phyloP scores from a whole-genome alignment of 1,139 yeast species.

The Scheffersomyces lignicola region DNA sequence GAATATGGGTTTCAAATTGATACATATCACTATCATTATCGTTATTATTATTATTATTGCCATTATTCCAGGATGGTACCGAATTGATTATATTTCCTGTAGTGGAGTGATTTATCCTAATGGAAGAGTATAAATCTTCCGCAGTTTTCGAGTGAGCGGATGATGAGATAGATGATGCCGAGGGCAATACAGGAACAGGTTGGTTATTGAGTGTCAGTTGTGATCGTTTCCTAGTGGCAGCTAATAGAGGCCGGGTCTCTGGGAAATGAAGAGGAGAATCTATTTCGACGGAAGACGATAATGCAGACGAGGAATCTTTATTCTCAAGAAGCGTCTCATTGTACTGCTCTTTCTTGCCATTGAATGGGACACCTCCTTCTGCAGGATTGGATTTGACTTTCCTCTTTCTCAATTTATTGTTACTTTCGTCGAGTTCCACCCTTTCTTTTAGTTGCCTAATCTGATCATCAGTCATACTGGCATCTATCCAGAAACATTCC shows the following conservation, averaged over 20 bases:
- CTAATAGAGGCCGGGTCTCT: too few relatives aligned
- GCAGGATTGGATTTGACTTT: conserved; percentile 21
- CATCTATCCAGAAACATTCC: conserved; percentile 48
- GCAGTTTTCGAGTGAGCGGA: not conserved
- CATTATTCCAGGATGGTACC: not conserved
- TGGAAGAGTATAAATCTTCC: conserved; percentile 3
- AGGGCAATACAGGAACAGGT: not conserved
- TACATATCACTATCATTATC: not conserved
- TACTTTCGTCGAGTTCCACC: conserved; percentile 33
- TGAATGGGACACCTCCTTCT: too few relatives aligned
- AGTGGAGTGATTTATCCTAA: not conserved
- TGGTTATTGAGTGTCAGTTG: too few relatives aligned
- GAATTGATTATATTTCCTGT: not conserved
- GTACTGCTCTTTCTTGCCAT: too few relatives aligned
- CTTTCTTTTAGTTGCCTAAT: conserved; percentile 21
- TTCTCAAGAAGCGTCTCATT: too few relatives aligned
- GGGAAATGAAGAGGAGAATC: too few relatives aligned
- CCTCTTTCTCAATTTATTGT: conserved; percentile 34
- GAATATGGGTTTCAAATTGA: conserved; percentile 5
- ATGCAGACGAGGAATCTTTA: too few relatives aligned
- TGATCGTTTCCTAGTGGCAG: too few relatives aligned
- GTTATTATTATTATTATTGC: not conserved
- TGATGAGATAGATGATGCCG: not conserved
- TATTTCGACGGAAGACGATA: too few relatives aligned
- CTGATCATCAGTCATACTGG: conserved; percentile 28